Percentiles rank a stretch among this genome's conserved stretches.
phyloP scores from a whole-genome alignment of 495 filamentous ascomycete species.

The Talaromyces stipitatus region DNA sequence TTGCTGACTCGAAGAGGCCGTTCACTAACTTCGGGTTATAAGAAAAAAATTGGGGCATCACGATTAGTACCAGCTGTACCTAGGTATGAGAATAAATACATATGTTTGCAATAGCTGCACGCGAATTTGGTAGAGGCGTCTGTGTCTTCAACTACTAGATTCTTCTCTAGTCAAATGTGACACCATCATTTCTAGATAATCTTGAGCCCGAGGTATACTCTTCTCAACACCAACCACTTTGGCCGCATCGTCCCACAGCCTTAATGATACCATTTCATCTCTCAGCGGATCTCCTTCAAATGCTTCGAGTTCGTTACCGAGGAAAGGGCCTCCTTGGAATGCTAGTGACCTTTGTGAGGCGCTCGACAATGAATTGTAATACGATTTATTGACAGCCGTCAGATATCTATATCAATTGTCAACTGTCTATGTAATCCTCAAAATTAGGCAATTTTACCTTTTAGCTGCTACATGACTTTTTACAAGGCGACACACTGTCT shows the following conservation, averaged over 20 bases:
- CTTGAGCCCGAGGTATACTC: slow-evolving; percentile 16
- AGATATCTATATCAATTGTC: slow-evolving; percentile 18
- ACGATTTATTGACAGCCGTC: slow-evolving; percentile 27
- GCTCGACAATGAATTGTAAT: slow-evolving; percentile 28
- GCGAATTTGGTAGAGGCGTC: too few species aligned
- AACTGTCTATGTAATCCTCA: not conserved
- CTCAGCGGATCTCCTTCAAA: slow-evolving; percentile 25
- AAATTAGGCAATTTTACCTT: slow-evolving; percentile 16
- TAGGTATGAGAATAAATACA: too few species aligned
- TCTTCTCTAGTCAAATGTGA: slow-evolving; percentile 11
- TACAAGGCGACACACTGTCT: slow-evolving; percentile 29
- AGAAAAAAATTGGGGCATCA: too few species aligned
- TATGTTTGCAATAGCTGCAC: too few species aligned
- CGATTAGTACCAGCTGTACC: too few species aligned
- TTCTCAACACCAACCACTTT: slow-evolving; percentile 27
- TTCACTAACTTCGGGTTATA: too few species aligned
- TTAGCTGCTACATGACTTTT: slow-evolving; percentile 39
- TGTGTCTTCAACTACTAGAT: too few species aligned
- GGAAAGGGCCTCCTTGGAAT: slow-evolving; percentile 39
- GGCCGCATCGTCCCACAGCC: slow-evolving; percentile 36
- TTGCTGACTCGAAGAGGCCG: too few species aligned
- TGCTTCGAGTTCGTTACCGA: slow-evolving; percentile 19
- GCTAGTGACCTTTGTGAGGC: slow-evolving; percentile 30
- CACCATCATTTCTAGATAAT: slow-evolving; percentile 25
- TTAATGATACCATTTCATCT: slow-evolving; percentile 30